Conservation (phyloP, 2,329 filamentous ascomycete species). For the Pseudocercospora fuligena region DNA sequence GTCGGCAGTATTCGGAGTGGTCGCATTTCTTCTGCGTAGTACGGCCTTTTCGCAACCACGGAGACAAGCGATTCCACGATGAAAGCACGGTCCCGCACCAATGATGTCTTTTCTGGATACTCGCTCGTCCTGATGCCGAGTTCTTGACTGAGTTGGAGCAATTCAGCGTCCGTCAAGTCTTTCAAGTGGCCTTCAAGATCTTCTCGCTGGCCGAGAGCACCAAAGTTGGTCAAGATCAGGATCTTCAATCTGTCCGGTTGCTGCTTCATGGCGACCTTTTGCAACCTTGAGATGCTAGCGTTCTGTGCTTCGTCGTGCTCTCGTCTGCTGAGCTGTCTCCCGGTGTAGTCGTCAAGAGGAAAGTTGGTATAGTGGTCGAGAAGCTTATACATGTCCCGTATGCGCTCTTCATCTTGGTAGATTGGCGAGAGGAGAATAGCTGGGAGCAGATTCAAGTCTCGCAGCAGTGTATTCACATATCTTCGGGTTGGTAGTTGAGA, state of each 20-base stretch:
- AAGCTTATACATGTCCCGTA: conserved; percentile 81
- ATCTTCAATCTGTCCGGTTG: conserved; percentile 93
- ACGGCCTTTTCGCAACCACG: conserved; percentile 74
- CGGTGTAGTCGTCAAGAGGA: conserved; percentile 88
- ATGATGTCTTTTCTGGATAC: conserved; percentile 73
- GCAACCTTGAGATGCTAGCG: conserved; percentile 74
- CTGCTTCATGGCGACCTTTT: conserved; percentile 73
- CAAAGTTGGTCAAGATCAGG: conserved; percentile 89
- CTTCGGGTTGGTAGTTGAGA: conserved; percentile 92
- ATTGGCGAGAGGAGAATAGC: conserved; percentile 78
- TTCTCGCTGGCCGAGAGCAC: conserved; percentile 76
- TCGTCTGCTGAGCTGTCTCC: conserved; percentile 71
- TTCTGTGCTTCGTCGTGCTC: conserved; percentile 84
- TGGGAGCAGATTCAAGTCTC: conserved; percentile 82
- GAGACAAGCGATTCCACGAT: conserved; percentile 74
- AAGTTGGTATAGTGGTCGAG: conserved; percentile 87
- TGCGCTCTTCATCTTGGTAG: conserved; percentile 73
- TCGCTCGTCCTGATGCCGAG: conserved; percentile 75
- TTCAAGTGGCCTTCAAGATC: conserved; percentile 80
- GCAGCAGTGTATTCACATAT: conserved; percentile 87
- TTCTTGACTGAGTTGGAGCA: conserved; percentile 68
- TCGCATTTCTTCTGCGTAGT: conserved; percentile 79
- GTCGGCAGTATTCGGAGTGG: conserved; percentile 80
- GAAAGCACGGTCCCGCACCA: conserved; percentile 68
- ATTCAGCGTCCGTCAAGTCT: conserved; percentile 73